Percentiles rank a stretch among this genome's conserved stretches.
Conservation (phyloP, 371 early-diverging fungal genomes). For the Mortierella sp. region DNA sequence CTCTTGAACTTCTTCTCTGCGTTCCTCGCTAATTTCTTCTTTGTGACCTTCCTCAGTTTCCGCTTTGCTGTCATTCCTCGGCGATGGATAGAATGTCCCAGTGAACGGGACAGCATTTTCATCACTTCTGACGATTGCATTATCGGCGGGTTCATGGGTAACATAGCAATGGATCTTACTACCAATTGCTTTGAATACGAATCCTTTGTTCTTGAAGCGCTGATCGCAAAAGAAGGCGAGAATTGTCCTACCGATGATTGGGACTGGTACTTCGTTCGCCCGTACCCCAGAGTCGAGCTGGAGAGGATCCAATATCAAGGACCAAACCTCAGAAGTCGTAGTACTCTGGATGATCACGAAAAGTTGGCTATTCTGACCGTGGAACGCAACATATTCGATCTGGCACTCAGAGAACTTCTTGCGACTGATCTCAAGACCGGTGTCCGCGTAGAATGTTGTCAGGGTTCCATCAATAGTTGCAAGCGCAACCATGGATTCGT, state of each 20-base stretch:
- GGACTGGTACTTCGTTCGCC: constrained; percentile 25
- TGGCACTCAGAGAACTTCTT: constrained; percentile 36
- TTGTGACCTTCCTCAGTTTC: no score
- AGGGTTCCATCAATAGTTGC: constrained; percentile 39
- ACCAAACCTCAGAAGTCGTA: constrained; percentile 11
- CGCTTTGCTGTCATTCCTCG: no score
- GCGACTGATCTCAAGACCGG: constrained; percentile 35
- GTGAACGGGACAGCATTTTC: no score
- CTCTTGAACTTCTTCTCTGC: constrained; percentile 6
- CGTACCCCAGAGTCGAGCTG: constrained; percentile 29
- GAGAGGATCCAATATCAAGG: constrained; percentile 36
- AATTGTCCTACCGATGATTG: constrained; percentile 22
- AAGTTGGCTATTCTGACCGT: constrained; percentile 14
- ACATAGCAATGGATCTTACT: constrained; percentile 26
- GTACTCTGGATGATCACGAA: constrained; percentile 30
- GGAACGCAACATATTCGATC: constrained; percentile 29
- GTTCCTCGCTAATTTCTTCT: no score
- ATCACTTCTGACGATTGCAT: constrained; percentile 1
- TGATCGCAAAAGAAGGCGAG: constrained; percentile 20
- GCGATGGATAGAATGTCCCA: no score
- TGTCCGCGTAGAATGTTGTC: constrained; percentile 39
- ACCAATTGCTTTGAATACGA: constrained; percentile 24
- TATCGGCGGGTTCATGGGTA: constrained; percentile 12
- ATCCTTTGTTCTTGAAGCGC: constrained; percentile 16
- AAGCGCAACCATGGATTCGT: constrained; percentile 45